Evolutionary conservation across 2,329 filamentous ascomycete species (phyloP).

Genomic region (Exophiala phaeomuriformis): DNA sequence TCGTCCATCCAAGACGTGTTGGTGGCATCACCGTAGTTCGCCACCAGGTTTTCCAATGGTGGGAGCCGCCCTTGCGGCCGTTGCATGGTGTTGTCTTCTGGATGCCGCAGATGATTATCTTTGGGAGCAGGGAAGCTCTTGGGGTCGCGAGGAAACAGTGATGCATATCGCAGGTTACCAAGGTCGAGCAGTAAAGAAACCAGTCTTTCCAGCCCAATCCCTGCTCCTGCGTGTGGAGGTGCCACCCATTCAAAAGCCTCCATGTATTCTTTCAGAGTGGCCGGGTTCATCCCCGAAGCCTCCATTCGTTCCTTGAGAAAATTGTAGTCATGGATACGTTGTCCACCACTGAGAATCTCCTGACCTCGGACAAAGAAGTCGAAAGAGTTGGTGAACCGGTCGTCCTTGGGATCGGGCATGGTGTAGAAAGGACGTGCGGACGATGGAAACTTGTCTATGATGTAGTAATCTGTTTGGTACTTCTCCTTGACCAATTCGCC

Average conservation of each 20-base stretch:
- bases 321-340: slow-evolving; percentile 77
- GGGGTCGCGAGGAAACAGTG: slow-evolving; percentile 79
- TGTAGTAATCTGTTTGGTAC: slow-evolving; percentile 83
- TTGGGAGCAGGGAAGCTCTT: slow-evolving; percentile 68
- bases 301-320: slow-evolving; percentile 73
- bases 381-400: slow-evolving; percentile 77
- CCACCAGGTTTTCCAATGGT: slow-evolving; percentile 76
- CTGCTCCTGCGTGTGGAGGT: slow-evolving; percentile 81
- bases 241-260: slow-evolving; percentile 81
- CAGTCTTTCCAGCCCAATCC: slow-evolving; percentile 82
- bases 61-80: slow-evolving; percentile 57
- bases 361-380: slow-evolving; percentile 92
- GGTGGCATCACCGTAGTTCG: slow-evolving; percentile 89
- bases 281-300: slow-evolving; percentile 64
- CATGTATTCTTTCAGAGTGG: slow-evolving; percentile 84
- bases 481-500: slow-evolving; percentile 79
- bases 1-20: slow-evolving; percentile 92
- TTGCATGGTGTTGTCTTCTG: slow-evolving; percentile 72
- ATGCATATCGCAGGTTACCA: slow-evolving; percentile 82
- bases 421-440: slow-evolving; percentile 85
- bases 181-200: slow-evolving; percentile 78
- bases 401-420: slow-evolving; percentile 71
- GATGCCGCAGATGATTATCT: slow-evolving; percentile 63
- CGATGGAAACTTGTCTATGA: slow-evolving; percentile 85
- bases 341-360: slow-evolving; percentile 84